Percentiles rank a stretch among this genome's conserved stretches.
Conservation (phyloP, 495 filamentous ascomycete genomes). For the Penicillium longicatenatum region DNA sequence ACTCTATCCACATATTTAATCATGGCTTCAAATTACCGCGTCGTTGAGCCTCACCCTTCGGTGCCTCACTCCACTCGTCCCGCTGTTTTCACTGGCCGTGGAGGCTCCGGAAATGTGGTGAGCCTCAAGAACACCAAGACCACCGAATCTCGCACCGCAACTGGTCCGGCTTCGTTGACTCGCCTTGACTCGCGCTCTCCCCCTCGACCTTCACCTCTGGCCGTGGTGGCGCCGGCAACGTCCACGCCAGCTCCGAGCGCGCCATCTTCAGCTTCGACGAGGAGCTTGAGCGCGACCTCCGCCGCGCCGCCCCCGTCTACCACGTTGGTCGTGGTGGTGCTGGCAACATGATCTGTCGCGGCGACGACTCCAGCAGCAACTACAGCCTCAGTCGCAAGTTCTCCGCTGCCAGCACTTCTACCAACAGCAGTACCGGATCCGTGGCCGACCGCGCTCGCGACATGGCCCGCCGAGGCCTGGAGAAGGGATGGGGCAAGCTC, state of each 20-base stretch:
- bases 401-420: conserved; percentile 39
- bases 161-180: conserved; percentile 55
- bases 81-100: conserved; percentile 74
- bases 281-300: conserved; percentile 74
- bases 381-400: conserved; percentile 41
- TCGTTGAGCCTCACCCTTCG: conserved; percentile 81
- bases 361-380: conserved; percentile 32
- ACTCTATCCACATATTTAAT: conserved; percentile 20
- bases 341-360: conserved; percentile 68
- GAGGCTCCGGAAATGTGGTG: conserved; percentile 80
- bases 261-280: conserved; percentile 90
- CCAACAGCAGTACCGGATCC: conserved; percentile 42
- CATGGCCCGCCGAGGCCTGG: conserved; percentile 42
- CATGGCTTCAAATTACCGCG: conserved; percentile 56
- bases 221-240: conserved; percentile 89
- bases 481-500: conserved; percentile 50
- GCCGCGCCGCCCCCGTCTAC: conserved; percentile 65
- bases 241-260: conserved; percentile 65
- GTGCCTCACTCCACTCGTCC: conserved; percentile 60
- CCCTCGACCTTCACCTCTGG: conserved; percentile 67
- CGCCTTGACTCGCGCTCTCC: conserved; percentile 44
- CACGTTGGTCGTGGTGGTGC: conserved; percentile 88
- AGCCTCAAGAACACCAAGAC: conserved; percentile 69
- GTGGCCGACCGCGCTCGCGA: conserved; percentile 43
- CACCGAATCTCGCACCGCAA: conserved; percentile 50